phyloP scores from a whole-genome alignment of 2,329 filamentous ascomycete genomes.

The Cercospora canescens region DNA sequence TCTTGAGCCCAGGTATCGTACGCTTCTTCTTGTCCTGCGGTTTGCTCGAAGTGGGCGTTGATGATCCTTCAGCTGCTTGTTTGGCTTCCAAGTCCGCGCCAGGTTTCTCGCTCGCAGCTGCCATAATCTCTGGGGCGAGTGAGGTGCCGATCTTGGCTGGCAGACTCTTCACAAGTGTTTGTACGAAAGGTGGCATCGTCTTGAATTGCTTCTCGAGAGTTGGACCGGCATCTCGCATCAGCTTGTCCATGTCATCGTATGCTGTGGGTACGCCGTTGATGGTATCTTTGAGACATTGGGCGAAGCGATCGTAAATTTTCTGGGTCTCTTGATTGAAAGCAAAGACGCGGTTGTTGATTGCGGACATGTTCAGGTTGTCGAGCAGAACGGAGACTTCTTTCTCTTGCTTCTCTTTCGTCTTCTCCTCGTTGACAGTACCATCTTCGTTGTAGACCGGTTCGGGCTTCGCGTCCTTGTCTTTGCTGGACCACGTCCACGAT shows the following conservation, averaged over 20 bases:
- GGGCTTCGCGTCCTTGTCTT: constrained; percentile 35
- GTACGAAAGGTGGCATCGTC: constrained; percentile 72
- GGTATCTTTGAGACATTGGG: constrained; percentile 85
- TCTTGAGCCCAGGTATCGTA: constrained; percentile 70
- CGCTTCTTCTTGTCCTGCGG: constrained; percentile 47
- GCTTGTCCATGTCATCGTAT: constrained; percentile 79
- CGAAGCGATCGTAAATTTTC: constrained; percentile 80
- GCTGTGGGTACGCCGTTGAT: constrained; percentile 91
- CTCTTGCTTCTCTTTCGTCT: constrained; percentile 55
- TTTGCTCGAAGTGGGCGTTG: constrained; percentile 34
- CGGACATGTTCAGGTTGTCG: constrained; percentile 78
- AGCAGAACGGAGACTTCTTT: constrained; percentile 77
- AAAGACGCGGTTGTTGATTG: constrained; percentile 82
- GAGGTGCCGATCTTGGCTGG: constrained; percentile 77
- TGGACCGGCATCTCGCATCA: constrained; percentile 63
- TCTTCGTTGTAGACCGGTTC: constrained; percentile 40
- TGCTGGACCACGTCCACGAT: constrained; percentile 23
- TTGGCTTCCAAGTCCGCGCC: constrained; percentile 44
- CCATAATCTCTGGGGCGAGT: constrained; percentile 79
- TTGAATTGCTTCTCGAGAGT: constrained; percentile 64
- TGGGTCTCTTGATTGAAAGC: constrained; percentile 81
- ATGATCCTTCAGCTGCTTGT: constrained; percentile 38
- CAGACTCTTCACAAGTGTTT: constrained; percentile 82
- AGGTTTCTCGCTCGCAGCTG: constrained; percentile 73
- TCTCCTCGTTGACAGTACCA: constrained; percentile 39